These are phyloP conservation scores for Phlebopus sp. DNA, from an alignment of 1,284 basidiomycete genomes.

Conservation along the genomic window DNA sequence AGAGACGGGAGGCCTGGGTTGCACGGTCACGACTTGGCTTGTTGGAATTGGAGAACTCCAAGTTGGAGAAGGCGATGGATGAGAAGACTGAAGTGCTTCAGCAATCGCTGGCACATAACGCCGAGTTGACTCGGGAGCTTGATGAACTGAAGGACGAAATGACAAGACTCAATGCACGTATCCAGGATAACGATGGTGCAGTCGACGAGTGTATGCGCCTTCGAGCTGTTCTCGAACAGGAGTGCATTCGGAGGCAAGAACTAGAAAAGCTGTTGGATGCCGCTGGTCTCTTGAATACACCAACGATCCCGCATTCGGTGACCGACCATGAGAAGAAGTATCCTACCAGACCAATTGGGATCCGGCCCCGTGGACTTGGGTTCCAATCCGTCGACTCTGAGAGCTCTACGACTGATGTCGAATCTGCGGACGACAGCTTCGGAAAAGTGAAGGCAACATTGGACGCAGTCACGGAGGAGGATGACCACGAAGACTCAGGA, in stretches of 20 bases:
- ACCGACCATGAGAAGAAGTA: constrained; percentile 14
- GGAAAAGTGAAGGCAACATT: constrained; percentile 43
- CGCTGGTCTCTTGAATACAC: constrained; percentile 31
- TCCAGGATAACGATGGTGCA: constrained; percentile 28
- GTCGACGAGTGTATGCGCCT: constrained; percentile 36
- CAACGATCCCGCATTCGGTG: constrained; percentile 19
- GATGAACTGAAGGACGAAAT: constrained; percentile 35
- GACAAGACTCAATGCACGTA: constrained; percentile 32
- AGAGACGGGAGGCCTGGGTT: constrained; percentile 74
- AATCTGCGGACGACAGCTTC: constrained; percentile 45
- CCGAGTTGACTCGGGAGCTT: constrained; percentile 31
- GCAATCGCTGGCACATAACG: constrained; percentile 34
- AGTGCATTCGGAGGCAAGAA: constrained; percentile 37
- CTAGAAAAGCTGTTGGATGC: constrained; percentile 46
- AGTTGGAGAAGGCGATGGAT: constrained; percentile 46
- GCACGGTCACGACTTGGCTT: constrained; percentile 62
- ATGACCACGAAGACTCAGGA: constrained; percentile 42
- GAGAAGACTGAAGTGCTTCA: constrained; percentile 37
- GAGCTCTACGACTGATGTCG: constrained; percentile 61
- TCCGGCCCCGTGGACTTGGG: constrained; percentile 43
- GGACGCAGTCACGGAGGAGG: constrained; percentile 55
- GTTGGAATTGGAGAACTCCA: constrained; percentile 61
- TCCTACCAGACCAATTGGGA: constrained; percentile 17
- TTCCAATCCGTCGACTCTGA: constrained; percentile 65
- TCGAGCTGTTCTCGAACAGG: constrained; percentile 34